Base-by-base conservation (phyloP, 2,329 filamentous ascomycete genomes). In the Claviceps monticola region DNA sequence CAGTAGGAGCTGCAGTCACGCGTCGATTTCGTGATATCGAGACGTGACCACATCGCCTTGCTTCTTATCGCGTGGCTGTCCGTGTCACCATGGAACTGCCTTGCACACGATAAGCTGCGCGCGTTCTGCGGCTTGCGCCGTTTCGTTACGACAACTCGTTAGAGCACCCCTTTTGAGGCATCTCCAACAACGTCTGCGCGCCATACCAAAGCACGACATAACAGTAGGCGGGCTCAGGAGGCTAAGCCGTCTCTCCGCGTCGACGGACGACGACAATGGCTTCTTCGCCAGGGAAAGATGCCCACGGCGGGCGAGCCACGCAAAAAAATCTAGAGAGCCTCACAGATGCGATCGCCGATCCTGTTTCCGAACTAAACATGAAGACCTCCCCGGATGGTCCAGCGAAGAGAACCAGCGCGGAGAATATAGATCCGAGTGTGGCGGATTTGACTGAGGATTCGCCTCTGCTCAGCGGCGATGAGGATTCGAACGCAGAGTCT, bases 361-460 rank as follows among this genome's bases (percentile, higher is more conserved):
- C 41, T 23, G 41, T n/a, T 17, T 23, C 36, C 37, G 8, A 41
- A 43, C 3, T 21, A n/a, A 4, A n/a, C 3, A 11, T 11, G 6
- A 21, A 41, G 48, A 43, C 48, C 7, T 9, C 21, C 14, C 46
- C 11, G n/a, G 17, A 34, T 13, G 26, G 43, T 6, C 5, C 13
- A 5, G 14, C 34, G 42, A 48, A 5, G 17, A 9, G 21, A 8
- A 16, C 14, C 14, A n/a, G 26, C 8, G 19, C 46, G 16, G 13
- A n/a, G 29, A 26, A 38, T 6, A 13, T n/a, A 11, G 17, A 39
- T 29, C 11, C 13, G n/a, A 13, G 46, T 46, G 19, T n/a, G 26
- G 26, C 34, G 23, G 52, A 42, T 39, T 53, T 54, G 17, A 52
- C 61, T 48, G 66, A 68, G 55, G 61, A 58, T 41, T 64, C 65